Evolutionary conservation across 306 rosid genomes (phyloP).

Genomic region (Nissolia schottii): DNA sequence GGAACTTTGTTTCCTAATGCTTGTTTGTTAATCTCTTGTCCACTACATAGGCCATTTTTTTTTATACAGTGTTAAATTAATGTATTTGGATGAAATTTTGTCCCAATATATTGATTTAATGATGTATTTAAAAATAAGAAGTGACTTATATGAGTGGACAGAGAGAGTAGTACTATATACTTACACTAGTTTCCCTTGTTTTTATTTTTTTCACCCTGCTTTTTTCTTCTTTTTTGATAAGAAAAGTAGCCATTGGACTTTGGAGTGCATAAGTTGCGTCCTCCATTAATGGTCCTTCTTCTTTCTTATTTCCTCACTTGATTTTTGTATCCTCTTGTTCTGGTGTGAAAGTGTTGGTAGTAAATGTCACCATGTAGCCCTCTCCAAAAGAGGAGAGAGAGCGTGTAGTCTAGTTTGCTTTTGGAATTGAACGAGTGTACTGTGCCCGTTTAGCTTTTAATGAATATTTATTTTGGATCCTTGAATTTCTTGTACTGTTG

Average conservation of each 20-base stretch:
- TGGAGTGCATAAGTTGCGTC: slow-evolving; percentile 49
- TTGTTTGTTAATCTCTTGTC: too few relatives aligned
- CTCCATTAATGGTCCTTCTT: slow-evolving; percentile 40
- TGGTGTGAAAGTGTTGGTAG: slow-evolving; percentile 26
- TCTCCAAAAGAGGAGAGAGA: slow-evolving; percentile 91
- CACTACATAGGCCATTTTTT: too few relatives aligned
- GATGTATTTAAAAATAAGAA: too few relatives aligned
- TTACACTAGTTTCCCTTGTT: background rate
- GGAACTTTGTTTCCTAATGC: too few relatives aligned
- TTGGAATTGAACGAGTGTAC: slow-evolving; percentile 19
- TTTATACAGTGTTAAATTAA: too few relatives aligned
- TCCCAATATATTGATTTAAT: too few relatives aligned
- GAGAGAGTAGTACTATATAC: background rate
- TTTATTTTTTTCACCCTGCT: background rate
- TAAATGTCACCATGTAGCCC: slow-evolving; percentile 55
- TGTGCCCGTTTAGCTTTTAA: slow-evolving; percentile 23
- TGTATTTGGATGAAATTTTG: too few relatives aligned
- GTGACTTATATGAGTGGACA: too few relatives aligned
- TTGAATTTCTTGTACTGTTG: slow-evolving; percentile 10
- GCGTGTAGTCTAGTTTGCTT: slow-evolving; percentile 35
- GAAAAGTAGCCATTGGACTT: slow-evolving; percentile 48
- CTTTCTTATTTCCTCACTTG: slow-evolving; percentile 12
- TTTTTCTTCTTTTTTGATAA: background rate
- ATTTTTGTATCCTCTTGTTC: background rate
- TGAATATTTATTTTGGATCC: slow-evolving; percentile 23